A percentile compares a stretch with the other conserved stretches of the same genome.
Evolutionary conservation across 2,329 filamentous ascomycete species (phyloP).

Genomic region (Didymella lethalis): DNA sequence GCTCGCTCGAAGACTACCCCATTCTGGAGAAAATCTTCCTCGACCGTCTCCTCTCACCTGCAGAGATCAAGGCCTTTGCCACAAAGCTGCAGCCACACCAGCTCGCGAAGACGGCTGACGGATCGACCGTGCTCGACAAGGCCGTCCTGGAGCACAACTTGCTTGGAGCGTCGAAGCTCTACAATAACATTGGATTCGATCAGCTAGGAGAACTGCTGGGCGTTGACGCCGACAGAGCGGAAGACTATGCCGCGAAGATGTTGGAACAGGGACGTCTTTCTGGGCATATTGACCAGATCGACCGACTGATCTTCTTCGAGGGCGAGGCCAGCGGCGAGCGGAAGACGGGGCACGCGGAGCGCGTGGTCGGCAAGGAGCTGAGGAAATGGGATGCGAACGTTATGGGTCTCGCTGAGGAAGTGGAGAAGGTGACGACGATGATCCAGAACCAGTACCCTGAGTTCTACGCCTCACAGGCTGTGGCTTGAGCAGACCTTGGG

Average conservation of each 20-base stretch:
- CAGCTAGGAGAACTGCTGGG: constrained; percentile 80
- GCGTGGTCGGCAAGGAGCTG: constrained; percentile 72
- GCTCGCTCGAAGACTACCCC: constrained; percentile 77
- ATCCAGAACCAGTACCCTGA: constrained; percentile 80
- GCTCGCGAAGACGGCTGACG: constrained; percentile 86
- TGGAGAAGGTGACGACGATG: constrained; percentile 83
- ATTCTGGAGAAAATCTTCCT: constrained; percentile 99
- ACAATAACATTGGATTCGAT: constrained; percentile 64
- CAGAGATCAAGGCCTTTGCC: constrained; percentile 88
- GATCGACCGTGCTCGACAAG: constrained; percentile 89
- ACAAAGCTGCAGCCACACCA: constrained; percentile 84
- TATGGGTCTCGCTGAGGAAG: constrained; percentile 83
- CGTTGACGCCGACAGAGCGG: constrained; percentile 79
- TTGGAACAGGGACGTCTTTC: constrained; percentile 90
- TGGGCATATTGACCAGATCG: constrained; percentile 94
- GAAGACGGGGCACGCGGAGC: constrained; percentile 68
- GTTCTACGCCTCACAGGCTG: constrained; percentile 57
- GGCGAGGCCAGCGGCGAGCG: constrained; percentile 74
- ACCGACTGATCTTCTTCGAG: constrained; percentile 86
- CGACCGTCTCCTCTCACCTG: constrained; percentile 79
- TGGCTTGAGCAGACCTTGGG: constrained; percentile 29
- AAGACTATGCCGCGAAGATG: constrained; percentile 93
- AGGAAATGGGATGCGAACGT: constrained; percentile 91
- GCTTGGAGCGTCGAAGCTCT: constrained; percentile 74
- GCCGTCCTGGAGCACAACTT: constrained; percentile 97